Evolutionary conservation across 352 stramenopile genomes (phyloP), one percentile per base, ranked within the genome.

Genomic region (Globisporangium ultimum): DNA sequence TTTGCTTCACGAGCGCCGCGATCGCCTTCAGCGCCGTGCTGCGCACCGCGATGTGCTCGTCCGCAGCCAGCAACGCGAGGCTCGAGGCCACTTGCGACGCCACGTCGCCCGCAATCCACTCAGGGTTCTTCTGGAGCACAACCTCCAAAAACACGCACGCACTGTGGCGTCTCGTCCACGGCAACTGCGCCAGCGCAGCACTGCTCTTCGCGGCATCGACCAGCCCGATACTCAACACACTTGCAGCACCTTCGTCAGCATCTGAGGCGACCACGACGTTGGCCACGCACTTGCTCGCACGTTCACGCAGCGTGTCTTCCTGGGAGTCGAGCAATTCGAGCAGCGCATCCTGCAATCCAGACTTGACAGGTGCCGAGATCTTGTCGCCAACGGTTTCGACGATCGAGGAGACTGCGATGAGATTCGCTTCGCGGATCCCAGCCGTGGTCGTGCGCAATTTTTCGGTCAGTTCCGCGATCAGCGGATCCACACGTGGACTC

Each of bases 381-480:
- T 94, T 94, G 67, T 78, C 63, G 48, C 83, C 84, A 15, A 89
- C 87, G 34, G 67, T 57, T 8, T 86, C 65, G 9, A 94, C 64
- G 13, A 93, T 76, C 32, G 77, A 84, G 1, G 74, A 66, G 50
- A 94, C 63, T 38, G 87, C 84, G 22, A 85, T 74, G 8, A 95
- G 54, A 57, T 93, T 94, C 32, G 84, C 84, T 60, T 94, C 77
- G 55, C 84, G 85, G 38, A 95, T 80, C 5, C 81, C 83, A 17
- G 80, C 79, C 11, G 59, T 72, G 11, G 84, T 93, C 13, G 77
- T 78, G 18, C 62, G 64, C 46, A 94, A 56, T 48, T 87, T 91
- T 55, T 95, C 87, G 2, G 80, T 88, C n/a, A 99, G 82, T 66
- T 99, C 97, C 53, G 96, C 95, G 43, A 99, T 86, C 4, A 99